Percentiles rank a stretch among this genome's conserved stretches.
These are phyloP conservation scores for Neoscytalidium dimidiatum DNA, from an alignment of 2,329 filamentous ascomycete genomes.

Conservation along the genomic window DNA sequence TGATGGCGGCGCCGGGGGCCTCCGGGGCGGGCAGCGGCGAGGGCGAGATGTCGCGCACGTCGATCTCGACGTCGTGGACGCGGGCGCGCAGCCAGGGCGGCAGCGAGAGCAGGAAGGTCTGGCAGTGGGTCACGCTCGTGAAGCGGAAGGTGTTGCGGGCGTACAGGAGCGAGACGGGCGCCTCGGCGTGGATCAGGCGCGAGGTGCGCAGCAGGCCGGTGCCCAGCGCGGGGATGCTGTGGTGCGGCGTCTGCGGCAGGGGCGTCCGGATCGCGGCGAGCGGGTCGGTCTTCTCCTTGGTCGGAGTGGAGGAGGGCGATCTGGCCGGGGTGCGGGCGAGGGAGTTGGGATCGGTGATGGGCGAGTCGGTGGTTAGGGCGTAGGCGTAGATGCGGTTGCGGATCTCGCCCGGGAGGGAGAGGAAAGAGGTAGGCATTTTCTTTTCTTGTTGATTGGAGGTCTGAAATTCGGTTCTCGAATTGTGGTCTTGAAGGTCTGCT, in stretches of 20 bases:
- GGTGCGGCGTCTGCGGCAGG: constrained; percentile 12
- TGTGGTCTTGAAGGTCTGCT: too few species aligned
- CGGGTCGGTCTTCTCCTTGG: neutral
- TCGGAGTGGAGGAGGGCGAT: neutral
- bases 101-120: constrained; percentile 32
- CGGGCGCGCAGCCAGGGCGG: constrained; percentile 25
- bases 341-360: constrained; percentile 30
- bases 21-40: constrained; percentile 1
- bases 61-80: constrained; percentile 39
- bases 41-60: constrained; percentile 32
- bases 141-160: constrained; percentile 40
- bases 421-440: constrained; percentile 23
- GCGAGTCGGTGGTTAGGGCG: constrained; percentile 29
- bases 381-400: constrained; percentile 35
- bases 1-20: constrained; percentile 22
- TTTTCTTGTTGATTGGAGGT: neutral
- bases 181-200: constrained; percentile 36
- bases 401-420: constrained; percentile 37
- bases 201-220: constrained; percentile 39
- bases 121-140: constrained; percentile 32
- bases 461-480: too few species aligned
- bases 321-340: constrained; percentile 17
- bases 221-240: constrained; percentile 24
- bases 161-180: constrained; percentile 33
- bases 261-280: neutral